These are phyloP conservation scores for Houttuynia cordata DNA, from an alignment of 164 flowering plant genomes.

Conservation along the genomic window DNA sequence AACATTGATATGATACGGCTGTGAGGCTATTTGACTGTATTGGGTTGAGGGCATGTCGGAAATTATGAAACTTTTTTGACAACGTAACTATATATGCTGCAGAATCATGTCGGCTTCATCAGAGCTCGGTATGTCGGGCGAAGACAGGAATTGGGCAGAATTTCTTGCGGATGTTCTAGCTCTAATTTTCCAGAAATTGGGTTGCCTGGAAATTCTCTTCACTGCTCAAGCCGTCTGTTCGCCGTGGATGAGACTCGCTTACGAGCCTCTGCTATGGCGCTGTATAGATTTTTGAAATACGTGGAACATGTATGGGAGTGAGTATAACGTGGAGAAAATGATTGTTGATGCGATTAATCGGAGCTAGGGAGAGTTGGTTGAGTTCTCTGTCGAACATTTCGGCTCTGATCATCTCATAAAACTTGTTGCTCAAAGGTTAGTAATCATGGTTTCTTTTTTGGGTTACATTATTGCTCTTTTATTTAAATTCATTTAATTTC, in stretches of 20 bases:
- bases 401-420: conserved; percentile 25
- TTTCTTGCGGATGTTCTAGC: conserved; percentile 1
- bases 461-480: neutral
- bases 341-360: conserved; percentile 36
- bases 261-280: conserved; percentile 3
- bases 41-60: too few relatives aligned
- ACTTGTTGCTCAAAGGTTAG: conserved; percentile 24
- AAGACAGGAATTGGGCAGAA: conserved; percentile 6
- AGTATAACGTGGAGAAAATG: conserved; percentile 16
- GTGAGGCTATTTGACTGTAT: too few relatives aligned
- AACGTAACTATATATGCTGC: neutral
- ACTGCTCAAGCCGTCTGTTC: conserved; percentile 3
- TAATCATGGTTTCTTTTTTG: neutral
- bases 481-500: too few relatives aligned
- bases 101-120: too few relatives aligned
- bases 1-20: too few relatives aligned
- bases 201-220: conserved; percentile 1
- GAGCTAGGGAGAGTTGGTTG: conserved; percentile 37
- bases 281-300: neutral
- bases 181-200: conserved; percentile 3
- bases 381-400: conserved; percentile 22
- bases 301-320: neutral
- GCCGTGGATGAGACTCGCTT: neutral
- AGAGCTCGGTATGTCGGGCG: too few relatives aligned
- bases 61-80: too few relatives aligned